Evolutionary conservation across 192 early-diverging fungal species (phyloP).

Genomic region (Coemansia javaensis): DNA sequence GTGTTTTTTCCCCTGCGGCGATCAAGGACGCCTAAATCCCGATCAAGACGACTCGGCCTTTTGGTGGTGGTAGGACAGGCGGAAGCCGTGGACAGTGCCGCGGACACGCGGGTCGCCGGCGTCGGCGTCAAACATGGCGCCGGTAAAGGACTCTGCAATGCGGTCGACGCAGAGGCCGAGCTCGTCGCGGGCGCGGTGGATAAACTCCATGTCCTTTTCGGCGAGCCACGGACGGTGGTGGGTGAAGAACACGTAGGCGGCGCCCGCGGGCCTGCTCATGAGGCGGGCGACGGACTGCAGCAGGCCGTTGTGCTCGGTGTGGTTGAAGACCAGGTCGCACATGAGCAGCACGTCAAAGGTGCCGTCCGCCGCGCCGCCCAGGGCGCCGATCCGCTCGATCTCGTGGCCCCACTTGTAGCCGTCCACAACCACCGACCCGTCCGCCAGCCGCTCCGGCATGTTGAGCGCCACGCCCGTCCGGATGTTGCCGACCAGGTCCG

Average conservation of each 20-base stretch:
- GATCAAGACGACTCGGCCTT: no score
- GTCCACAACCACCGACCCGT: constrained; percentile 19
- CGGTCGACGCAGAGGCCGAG: constrained; percentile 66
- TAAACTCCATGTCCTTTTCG: constrained; percentile 76
- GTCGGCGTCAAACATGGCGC: constrained; percentile 86
- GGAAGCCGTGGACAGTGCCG: constrained; percentile 76
- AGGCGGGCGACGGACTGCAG: constrained; percentile 63
- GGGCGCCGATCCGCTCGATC: constrained; percentile 16
- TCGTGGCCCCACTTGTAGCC: constrained; percentile 46
- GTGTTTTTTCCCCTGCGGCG: no score
- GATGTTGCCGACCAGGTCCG: constrained; percentile 72
- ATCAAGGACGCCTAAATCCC: no score
- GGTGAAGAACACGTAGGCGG: constrained; percentile 74
- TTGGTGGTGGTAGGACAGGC: constrained; percentile 42
- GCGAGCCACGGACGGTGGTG: constrained; percentile 80
- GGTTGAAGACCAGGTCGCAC: constrained; percentile 84
- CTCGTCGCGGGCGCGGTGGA: constrained; percentile 63
- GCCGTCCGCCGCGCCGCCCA: background rate
- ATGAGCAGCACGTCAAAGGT: constrained; percentile 78
- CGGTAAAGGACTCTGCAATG: constrained; percentile 63
- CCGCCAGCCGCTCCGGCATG: constrained; percentile 49
- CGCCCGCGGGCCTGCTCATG: constrained; percentile 53
- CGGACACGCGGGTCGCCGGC: constrained; percentile 71
- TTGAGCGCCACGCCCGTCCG: constrained; percentile 59
- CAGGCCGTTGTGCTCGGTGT: constrained; percentile 76